These are phyloP conservation scores for Ogataea hybrid DNA, from an alignment of 1,139 yeast species.

Conservation along the genomic window DNA sequence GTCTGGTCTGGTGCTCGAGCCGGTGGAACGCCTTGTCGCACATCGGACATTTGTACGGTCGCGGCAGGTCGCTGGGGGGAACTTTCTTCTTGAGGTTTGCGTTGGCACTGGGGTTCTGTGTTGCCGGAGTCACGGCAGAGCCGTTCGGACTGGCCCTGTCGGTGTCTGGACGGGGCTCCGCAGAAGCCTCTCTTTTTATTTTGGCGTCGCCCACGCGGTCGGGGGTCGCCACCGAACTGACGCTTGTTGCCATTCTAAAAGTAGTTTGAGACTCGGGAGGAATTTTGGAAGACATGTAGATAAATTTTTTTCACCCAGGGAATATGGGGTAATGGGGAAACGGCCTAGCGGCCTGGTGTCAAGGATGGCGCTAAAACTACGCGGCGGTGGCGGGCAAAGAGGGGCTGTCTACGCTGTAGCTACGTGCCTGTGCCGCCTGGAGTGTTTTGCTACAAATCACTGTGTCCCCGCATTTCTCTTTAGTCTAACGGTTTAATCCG, in stretches of 20 bases:
- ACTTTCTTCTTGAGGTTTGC: constrained; percentile 22
- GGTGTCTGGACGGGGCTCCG: neutral
- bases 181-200: neutral
- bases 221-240: constrained; percentile 1
- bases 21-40: constrained; percentile 91
- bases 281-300: constrained; percentile 22
- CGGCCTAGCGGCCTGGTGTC: neutral
- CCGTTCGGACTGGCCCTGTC: neutral
- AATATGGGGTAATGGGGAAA: constrained; percentile 6
- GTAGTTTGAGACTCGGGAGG: constrained; percentile 26
- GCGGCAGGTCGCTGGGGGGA: constrained; percentile 24
- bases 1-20: constrained; percentile 89
- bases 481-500: constrained; percentile 6
- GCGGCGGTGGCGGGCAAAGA: too few species aligned
- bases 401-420: neutral
- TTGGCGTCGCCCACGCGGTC: neutral
- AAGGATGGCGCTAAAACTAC: too few species aligned
- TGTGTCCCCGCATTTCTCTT: constrained; percentile 3
- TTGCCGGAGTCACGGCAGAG: constrained; percentile 20
- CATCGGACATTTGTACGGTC: constrained; percentile 88
- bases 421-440: neutral
- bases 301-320: constrained; percentile 9
- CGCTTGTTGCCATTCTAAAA: constrained; percentile 25
- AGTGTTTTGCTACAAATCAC: neutral
- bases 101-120: constrained; percentile 21